Base-by-base conservation (phyloP, 225 moss, liverwort and hornwort genomes). In the Asterella californica region DNA sequence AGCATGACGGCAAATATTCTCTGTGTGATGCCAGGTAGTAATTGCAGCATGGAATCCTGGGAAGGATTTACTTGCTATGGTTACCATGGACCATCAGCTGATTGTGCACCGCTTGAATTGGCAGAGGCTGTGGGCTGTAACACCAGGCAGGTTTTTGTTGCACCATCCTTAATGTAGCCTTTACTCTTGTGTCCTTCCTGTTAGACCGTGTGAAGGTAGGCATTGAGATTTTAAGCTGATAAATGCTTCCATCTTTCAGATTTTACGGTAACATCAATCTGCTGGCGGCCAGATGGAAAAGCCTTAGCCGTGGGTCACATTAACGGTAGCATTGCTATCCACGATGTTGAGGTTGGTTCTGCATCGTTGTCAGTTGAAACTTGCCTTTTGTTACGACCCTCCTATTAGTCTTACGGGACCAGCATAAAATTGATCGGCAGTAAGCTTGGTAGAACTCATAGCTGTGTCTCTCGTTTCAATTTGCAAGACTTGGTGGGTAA, bases 221-320 rank as follows among this genome's bases (percentile, higher is more conserved):
- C 24, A 67, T 15, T 70, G 3, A 48, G 42, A 37, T 10, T 22
- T n/a, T 46, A 66, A 48, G 64, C 29, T 48, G 47, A 52, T 22
- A 10, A 17, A 46, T n/a, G 55, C 76, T 37, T 75, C 29, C 87
- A 74, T 81, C 83, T 64, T 36, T 48, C 90, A 96, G 96, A 99
- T 73, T 79, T 90, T 83, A 90, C 83, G 80, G 95, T 95, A 48
- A 95, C 95, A 24, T 89, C 99, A 25, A 85, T 99, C 60, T 99
- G 99, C 85, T 99, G 99, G 99, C 99, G 99, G 61, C 95, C 99
- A 57, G 99, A 99, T 91, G 99, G 95, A 64, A 99, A 99, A 82
- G 95, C 99, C 30, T 82, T 99, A 82, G 99, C 99, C 63, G 95
- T 93, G 80, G 99, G 99, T 78, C 99, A 99, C 29, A 83, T 87